Evolutionary conservation across 306 rosid genomes (phyloP).

Genomic region (Cucumis cinereus): DNA sequence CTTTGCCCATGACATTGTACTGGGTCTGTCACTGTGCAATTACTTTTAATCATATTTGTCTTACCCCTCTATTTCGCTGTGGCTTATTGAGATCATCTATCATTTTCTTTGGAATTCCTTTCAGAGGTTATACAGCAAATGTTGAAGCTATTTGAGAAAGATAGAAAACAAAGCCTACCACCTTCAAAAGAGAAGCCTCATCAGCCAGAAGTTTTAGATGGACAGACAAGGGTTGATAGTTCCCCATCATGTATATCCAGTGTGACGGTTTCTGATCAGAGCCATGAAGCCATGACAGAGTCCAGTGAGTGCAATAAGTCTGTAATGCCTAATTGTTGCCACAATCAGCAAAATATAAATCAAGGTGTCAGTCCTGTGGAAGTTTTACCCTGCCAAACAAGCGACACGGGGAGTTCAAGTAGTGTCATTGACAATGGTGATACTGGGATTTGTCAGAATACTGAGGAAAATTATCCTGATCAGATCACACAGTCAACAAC

Average conservation of each 20-base stretch:
- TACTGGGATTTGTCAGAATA: constrained; percentile 8
- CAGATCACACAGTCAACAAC: constrained; percentile 8
- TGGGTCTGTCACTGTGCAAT: neutral
- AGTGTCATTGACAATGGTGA: constrained; percentile 18
- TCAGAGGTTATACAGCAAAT: constrained; percentile 35
- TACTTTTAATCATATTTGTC: neutral
- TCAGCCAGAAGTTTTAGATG: constrained; percentile 12
- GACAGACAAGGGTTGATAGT: constrained; percentile 15
- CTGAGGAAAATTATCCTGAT: constrained; percentile 10
- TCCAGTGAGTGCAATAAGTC: constrained; percentile 1
- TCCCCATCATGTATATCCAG: constrained; percentile 27
- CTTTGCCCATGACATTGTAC: neutral
- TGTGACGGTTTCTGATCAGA: constrained; percentile 12
- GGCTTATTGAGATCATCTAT: neutral
- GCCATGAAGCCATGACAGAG: constrained; percentile 7
- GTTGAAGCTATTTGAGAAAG: constrained; percentile 24
- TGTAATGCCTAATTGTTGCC: neutral
- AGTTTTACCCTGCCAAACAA: constrained; percentile 13
- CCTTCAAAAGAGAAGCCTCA: constrained; percentile 6
- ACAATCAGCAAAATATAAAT: neutral
- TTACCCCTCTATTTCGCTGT: neutral
- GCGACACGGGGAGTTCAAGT: constrained; percentile 20
- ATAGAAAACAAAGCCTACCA: constrained; percentile 11
- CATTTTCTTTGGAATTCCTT: constrained; percentile 6
- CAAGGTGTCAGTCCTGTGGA: constrained; percentile 1